phyloP scores from a whole-genome alignment of 164 flowering plant genomes.

The Vitis rupestris region DNA sequence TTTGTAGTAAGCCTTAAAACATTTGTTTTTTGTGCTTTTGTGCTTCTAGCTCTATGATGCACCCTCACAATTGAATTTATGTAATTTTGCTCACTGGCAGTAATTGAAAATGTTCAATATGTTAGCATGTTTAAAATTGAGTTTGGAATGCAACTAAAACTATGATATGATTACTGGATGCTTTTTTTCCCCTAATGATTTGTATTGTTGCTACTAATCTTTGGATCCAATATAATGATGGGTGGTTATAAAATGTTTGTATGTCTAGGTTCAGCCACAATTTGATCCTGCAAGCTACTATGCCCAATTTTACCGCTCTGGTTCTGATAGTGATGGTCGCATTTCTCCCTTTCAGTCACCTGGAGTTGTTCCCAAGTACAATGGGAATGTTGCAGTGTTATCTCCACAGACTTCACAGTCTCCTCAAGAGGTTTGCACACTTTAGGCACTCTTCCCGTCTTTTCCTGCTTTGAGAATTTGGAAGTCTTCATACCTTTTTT shows the following conservation, averaged over 20 bases:
- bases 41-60: neutral
- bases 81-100: too few species aligned
- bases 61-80: too few species aligned
- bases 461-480: neutral
- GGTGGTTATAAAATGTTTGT: conserved; percentile 6
- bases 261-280: conserved; percentile 60
- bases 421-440: conserved; percentile 63
- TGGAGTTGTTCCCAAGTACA: conserved; percentile 64
- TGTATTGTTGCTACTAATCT: too few species aligned
- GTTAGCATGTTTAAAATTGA: too few species aligned
- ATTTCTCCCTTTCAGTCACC: conserved; percentile 68
- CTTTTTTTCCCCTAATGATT: too few species aligned
- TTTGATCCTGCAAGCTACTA: conserved; percentile 70
- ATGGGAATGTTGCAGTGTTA: conserved; percentile 60
- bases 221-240: neutral
- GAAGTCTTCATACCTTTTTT: neutral
- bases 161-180: too few species aligned
- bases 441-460: neutral
- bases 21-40: neutral
- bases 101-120: too few species aligned
- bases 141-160: too few species aligned
- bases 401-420: conserved; percentile 64
- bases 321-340: conserved; percentile 72
- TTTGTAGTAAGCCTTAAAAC: conserved; percentile 56
- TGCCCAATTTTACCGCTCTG: conserved; percentile 71